phyloP scores from a whole-genome alignment of 805 yeast genomes.

The Starmerella etchellsii region DNA sequence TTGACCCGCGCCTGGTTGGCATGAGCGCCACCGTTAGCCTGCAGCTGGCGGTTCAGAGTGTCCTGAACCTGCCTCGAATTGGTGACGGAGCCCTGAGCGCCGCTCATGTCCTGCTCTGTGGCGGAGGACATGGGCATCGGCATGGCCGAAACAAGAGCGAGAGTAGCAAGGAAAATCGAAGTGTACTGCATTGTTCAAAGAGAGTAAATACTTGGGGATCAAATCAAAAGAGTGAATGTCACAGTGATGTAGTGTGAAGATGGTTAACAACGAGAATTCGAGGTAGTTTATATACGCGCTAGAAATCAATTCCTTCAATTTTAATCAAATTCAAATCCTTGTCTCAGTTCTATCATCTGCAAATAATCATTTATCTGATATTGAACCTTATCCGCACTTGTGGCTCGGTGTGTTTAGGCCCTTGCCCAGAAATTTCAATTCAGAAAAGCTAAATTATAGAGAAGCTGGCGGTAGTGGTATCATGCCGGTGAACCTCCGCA shows the following conservation, averaged over 20 bases:
- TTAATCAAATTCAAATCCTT: too few species aligned
- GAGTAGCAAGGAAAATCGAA: conserved; percentile 15
- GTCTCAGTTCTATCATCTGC: too few species aligned
- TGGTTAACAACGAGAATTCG: neutral
- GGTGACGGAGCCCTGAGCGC: conserved; percentile 15
- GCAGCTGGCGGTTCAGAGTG: conserved; percentile 15
- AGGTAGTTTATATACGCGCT: neutral
- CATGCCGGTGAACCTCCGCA: conserved; percentile 7
- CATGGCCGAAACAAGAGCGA: conserved; percentile 14
- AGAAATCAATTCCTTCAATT: neutral
- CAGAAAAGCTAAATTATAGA: too few species aligned
- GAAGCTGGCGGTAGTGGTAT: too few species aligned
- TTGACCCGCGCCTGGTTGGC: conserved; percentile 15
- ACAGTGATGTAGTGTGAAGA: too few species aligned
- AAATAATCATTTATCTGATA: too few species aligned
- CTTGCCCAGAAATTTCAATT: too few species aligned
- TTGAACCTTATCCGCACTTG: too few species aligned
- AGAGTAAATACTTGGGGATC: neutral
- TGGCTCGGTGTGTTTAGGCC: too few species aligned
- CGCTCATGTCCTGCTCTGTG: conserved; percentile 10
- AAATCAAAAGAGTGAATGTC: conserved; percentile 1
- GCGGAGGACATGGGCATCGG: conserved; percentile 3
- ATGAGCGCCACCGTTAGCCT: conserved; percentile 9
- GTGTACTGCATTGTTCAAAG: conserved; percentile 12
- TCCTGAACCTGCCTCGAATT: conserved; percentile 18